Conservation (phyloP, 2,329 filamentous ascomycete species). For the Thelonectria blattea region DNA sequence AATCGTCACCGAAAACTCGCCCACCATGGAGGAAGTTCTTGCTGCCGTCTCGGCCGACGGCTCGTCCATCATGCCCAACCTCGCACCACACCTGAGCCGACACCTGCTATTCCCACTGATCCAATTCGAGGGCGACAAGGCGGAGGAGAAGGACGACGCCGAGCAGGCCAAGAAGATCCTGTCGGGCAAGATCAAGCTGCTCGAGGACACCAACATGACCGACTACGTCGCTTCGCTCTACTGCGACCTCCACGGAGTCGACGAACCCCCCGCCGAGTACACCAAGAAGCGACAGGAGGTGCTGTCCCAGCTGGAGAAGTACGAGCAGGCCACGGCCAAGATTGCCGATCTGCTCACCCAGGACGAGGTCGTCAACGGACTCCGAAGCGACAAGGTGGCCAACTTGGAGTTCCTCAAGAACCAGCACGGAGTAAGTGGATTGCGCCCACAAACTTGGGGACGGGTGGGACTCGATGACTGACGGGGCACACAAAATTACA, state of each 20-base stretch:
- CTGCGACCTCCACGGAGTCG: constrained; percentile 83
- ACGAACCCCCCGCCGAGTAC: constrained; percentile 83
- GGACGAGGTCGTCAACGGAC: constrained; percentile 87
- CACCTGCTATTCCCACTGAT: constrained; percentile 96
- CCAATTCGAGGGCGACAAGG: constrained; percentile 84
- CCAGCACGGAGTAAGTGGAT: constrained; percentile 77
- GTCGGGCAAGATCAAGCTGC: constrained; percentile 87
- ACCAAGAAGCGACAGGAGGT: constrained; percentile 89
- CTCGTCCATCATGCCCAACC: constrained; percentile 83
- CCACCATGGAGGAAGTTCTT: constrained; percentile 51
- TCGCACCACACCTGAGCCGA: constrained; percentile 91
- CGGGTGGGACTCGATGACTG: constrained; percentile 21
- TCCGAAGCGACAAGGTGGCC: constrained; percentile 96
- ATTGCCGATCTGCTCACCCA: constrained; percentile 86
- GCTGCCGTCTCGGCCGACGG: constrained; percentile 66
- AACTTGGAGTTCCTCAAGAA: constrained; percentile 99
- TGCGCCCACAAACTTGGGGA: constrained; percentile 5
- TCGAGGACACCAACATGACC: constrained; percentile 98
- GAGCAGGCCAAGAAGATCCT: constrained; percentile 71
- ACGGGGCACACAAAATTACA: constrained; percentile 18
- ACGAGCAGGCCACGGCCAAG: constrained; percentile 86
- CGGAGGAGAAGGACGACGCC: constrained; percentile 73
- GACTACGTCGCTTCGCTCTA: constrained; percentile 95
- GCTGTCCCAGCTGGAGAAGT: constrained; percentile 79
- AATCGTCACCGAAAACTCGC: constrained; percentile 20